Percentiles rank a stretch among this genome's conserved stretches.
Conservation (phyloP, 176 grass and related monocot species). For the Melocanna baccifera region DNA sequence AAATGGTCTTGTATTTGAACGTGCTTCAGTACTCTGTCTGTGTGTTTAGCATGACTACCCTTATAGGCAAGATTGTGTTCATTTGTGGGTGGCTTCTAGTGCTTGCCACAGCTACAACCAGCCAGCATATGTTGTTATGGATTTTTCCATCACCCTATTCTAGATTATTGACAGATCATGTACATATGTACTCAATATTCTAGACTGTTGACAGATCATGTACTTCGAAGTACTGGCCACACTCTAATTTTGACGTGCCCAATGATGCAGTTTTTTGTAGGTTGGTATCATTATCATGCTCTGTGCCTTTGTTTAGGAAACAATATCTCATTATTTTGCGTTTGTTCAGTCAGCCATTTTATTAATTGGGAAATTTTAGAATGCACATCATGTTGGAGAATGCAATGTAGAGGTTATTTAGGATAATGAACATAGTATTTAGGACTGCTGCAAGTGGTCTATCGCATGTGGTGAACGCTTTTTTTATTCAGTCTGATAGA, state of each 20-base stretch:
- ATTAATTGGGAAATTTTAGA: background rate
- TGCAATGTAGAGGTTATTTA: background rate
- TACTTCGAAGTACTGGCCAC: background rate
- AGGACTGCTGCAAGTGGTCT: background rate
- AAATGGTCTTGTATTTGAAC: background rate
- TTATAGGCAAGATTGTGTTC: background rate
- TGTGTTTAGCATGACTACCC: background rate
- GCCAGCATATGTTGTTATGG: background rate
- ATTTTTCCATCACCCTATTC: background rate
- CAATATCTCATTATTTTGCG: background rate
- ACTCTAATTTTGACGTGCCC: background rate
- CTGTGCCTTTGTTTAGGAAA: background rate
- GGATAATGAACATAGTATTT: background rate
- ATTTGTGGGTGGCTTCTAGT: background rate
- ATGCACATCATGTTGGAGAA: background rate
- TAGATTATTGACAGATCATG: background rate
- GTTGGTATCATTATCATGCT: background rate
- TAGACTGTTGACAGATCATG: background rate
- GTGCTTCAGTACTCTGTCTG: background rate
- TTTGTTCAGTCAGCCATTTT: background rate
- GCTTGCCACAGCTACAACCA: background rate
- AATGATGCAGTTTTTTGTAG: background rate
- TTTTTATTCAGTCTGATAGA: no score
- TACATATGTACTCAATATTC: background rate
- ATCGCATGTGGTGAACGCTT: background rate